Evolutionary conservation across 2,329 filamentous ascomycete genomes (phyloP), one percentile per base, ranked within the genome.

Genomic region (Paecilomyces variotii): DNA sequence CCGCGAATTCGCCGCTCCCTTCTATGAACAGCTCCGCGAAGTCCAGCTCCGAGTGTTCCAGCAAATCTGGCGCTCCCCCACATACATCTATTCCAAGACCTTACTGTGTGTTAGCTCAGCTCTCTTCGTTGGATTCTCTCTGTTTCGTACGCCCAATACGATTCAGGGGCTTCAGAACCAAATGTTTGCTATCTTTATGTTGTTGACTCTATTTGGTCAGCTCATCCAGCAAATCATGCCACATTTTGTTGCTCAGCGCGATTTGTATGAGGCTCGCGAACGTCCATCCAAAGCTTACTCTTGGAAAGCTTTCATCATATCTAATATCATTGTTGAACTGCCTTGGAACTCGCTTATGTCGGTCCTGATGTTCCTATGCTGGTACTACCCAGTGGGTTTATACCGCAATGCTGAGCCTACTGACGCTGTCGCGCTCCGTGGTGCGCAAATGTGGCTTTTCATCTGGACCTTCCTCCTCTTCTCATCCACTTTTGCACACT

Each of bases 51-150:
- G 91, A 67, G 88, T 94, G 27, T 94, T 94, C 79, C 84, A 92
- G 70, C 91, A 96, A 72, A 95, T 94, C 81, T 96, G 91, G 91
- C 88, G 91, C 60, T 92, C 87, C 0, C 91, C 91, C 0, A 83
- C 86, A 4, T 96, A 96, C 78, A 92, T 96, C 73, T 95, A 93
- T 78, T 87, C 89, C 67, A 96, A 96, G 79, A 71, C 81, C 0
- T 78, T 81, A 1, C 85, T 95, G 19, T 90, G 87, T 69, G 76
- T 82, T 26, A 74, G 86, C 14, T 81, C 81, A 63, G 79, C 87
- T 3, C 80, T 95, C 11, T 95, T 93, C 72, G 90, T 95, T 68
- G 90, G 89, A 39, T 91, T 92, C 73, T 87, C 88, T 19, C 61
- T 92, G 95, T 77, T 91, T 85, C 81, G 82, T 19, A 85, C 27